phyloP scores from a whole-genome alignment of 2,329 filamentous ascomycete genomes.

The Cordyceps fumosorosea region DNA sequence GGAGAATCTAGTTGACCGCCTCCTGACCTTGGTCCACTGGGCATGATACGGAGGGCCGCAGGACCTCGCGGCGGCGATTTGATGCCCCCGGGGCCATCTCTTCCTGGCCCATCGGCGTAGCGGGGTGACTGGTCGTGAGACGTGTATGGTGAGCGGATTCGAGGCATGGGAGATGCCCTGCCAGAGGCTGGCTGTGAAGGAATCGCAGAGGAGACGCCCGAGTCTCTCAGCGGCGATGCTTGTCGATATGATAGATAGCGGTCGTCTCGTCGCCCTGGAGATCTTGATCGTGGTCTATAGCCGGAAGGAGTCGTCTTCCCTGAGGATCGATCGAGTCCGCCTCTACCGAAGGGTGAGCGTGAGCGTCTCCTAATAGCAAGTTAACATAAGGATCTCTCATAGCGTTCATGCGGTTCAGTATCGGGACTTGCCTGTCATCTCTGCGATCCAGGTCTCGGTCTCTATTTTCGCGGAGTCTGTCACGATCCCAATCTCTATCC shows the following conservation, averaged over 20 bases:
- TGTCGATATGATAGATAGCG: conserved; percentile 39
- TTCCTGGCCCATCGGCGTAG: conserved; percentile 20
- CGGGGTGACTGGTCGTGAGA: conserved; percentile 36
- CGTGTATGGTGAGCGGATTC: conserved; percentile 40
- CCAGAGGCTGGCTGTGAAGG: conserved; percentile 45
- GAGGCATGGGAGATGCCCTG: conserved; percentile 46
- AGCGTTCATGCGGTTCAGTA: not conserved
- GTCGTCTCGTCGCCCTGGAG: conserved; percentile 41
- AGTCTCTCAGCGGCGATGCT: conserved; percentile 42
- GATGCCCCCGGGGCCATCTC: conserved; percentile 24
- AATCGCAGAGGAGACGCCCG: conserved; percentile 42
- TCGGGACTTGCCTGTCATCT: conserved; percentile 31
- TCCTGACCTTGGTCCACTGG: conserved; percentile 34
- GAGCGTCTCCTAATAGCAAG: conserved; percentile 41
- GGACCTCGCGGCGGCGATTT: conserved; percentile 50
- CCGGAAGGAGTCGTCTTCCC: conserved; percentile 33
- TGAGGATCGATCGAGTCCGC: conserved; percentile 25
- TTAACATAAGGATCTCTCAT: not conserved
- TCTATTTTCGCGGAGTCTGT: conserved; percentile 19
- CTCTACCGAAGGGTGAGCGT: conserved; percentile 41
- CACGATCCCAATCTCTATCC: conserved; percentile 25
- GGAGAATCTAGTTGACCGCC: conserved; percentile 8
- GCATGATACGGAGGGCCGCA: conserved; percentile 45
- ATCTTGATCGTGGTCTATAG: conserved; percentile 49
- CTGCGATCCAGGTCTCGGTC: conserved; percentile 34